Percentiles rank a stretch among this genome's conserved stretches.
Conservation (phyloP, 768 basidiomycete genomes). For the Chiua virens region DNA sequence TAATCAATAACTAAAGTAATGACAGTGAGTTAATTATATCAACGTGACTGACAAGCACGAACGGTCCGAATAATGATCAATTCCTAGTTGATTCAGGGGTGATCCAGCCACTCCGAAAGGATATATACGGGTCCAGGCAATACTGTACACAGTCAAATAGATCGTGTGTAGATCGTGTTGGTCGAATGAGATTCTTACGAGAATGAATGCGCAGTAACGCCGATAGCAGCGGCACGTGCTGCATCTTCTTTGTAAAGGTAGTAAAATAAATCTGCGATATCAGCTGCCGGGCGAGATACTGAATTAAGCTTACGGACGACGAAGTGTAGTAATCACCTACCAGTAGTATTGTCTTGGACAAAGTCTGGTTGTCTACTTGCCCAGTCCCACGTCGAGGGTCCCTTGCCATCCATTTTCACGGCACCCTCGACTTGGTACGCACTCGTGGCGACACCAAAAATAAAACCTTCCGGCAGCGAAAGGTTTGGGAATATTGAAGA, state of each 20-base stretch:
- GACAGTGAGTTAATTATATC: no score
- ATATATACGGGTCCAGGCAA: background rate
- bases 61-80: conserved; percentile 24
- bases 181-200: no score
- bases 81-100: conserved; percentile 47
- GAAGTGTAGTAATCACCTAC: conserved; percentile 18
- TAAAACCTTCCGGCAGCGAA: conserved; percentile 47
- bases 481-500: conserved; percentile 43
- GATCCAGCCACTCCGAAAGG: conserved; percentile 40
- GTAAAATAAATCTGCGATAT: conserved; percentile 50
- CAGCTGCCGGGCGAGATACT: conserved; percentile 29
- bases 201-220: conserved; percentile 48
- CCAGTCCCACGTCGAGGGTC: conserved; percentile 48
- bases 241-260: conserved; percentile 54
- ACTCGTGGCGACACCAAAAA: conserved; percentile 53
- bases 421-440: conserved; percentile 57
- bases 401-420: conserved; percentile 48
- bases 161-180: no score
- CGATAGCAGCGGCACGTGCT: conserved; percentile 48
- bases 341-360: conserved; percentile 43
- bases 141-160: no score
- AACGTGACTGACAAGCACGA: background rate
- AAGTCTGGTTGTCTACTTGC: conserved; percentile 44
- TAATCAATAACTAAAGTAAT: background rate
- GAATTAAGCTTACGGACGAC: no score